A percentile compares a stretch with the other conserved stretches of the same genome.
Evolutionary conservation across 164 flowering plant genomes (phyloP).

Genomic region (Cinnamomum micranthum): DNA sequence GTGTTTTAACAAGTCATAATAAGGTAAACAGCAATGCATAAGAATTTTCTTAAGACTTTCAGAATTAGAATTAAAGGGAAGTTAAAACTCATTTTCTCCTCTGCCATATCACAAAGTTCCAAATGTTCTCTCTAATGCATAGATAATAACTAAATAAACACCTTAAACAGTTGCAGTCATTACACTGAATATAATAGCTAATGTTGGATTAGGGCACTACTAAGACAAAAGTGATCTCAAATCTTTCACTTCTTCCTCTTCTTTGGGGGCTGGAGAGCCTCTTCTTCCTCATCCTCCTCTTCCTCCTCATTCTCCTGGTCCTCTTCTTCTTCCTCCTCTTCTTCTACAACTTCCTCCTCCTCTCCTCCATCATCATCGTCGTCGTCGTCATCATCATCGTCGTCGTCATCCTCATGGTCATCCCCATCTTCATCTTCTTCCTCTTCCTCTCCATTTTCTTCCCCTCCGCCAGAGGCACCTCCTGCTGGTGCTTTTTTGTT

Average conservation of each 20-base stretch:
- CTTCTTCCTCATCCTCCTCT: slow-evolving; percentile 47
- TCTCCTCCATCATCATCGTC: slow-evolving; percentile 16
- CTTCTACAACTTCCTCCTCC: slow-evolving; percentile 32
- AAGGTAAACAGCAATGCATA: slow-evolving; percentile 7
- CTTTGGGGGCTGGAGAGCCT: slow-evolving; percentile 55
- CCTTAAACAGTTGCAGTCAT: neutral
- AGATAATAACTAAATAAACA: slow-evolving; percentile 3
- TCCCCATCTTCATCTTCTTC: slow-evolving; percentile 9
- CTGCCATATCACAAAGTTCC: neutral
- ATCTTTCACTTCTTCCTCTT: slow-evolving; percentile 51
- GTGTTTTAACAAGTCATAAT: no score
- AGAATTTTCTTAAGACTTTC: neutral
- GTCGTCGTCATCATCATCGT: slow-evolving; percentile 8
- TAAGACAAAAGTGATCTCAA: neutral
- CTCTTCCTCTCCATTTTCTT: slow-evolving; percentile 15
- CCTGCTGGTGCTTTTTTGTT: slow-evolving; percentile 24
- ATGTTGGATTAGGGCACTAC: no score
- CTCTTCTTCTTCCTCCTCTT: slow-evolving; percentile 22
- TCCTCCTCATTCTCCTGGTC: slow-evolving; percentile 26
- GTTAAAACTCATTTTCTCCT: slow-evolving; percentile 25
- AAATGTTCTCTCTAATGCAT: slow-evolving; percentile 1
- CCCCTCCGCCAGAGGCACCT: slow-evolving; percentile 27
- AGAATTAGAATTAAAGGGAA: neutral
- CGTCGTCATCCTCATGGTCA: slow-evolving; percentile 11
- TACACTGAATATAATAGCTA: neutral